Evolutionary conservation across 1,284 basidiomycete genomes (phyloP), one percentile per base, ranked within the genome.

Genomic region (Pisolithus thermaeus): DNA sequence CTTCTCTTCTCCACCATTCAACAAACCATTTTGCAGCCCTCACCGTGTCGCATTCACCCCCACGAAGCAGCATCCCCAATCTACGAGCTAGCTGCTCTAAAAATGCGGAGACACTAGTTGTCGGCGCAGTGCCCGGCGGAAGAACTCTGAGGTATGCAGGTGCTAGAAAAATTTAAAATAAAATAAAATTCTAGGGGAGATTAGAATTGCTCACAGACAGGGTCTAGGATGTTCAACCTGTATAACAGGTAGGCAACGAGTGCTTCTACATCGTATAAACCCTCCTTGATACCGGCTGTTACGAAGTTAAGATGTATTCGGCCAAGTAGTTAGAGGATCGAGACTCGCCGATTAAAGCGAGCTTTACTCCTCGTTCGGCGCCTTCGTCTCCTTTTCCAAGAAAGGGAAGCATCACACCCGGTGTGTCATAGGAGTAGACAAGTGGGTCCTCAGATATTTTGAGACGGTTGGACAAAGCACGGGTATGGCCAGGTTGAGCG

Each of bases 351-450:
- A 96, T 96, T 52, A 98, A 73, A 39, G 93, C 94, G 25, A 98
- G 80, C 71, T 97, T 97, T 51, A 97, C 77, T 4, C 92, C 96
- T 56, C 90, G 78, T 69, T 99, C 96, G 43, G 92, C 87, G 25
- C 93, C 96, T 53, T 76, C 74, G 45, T 81, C 76, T 1, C 93
- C 93, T 51, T 77, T 80, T 1, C 96, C 96, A n/a, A 98, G 79
- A 70, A 90, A 98, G 4, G 95, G 93, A 32, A 97, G 76, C 95
- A 99, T 98, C 38, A 98, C 90, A 1, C 96, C 97, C 0, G 96
- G 97, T 5, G 92, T 89, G 73, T 99, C 96, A 65, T 89, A 95
- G 4, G 96, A 90, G 70, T 99, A 98, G 16, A 97, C 87, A 6
- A 85, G 76, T 4, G 87, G 95, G 56, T 86, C 78, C 50, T 84